phyloP scores from a whole-genome alignment of 2,329 filamentous ascomycete genomes.

The Ciborinia camelliae region DNA sequence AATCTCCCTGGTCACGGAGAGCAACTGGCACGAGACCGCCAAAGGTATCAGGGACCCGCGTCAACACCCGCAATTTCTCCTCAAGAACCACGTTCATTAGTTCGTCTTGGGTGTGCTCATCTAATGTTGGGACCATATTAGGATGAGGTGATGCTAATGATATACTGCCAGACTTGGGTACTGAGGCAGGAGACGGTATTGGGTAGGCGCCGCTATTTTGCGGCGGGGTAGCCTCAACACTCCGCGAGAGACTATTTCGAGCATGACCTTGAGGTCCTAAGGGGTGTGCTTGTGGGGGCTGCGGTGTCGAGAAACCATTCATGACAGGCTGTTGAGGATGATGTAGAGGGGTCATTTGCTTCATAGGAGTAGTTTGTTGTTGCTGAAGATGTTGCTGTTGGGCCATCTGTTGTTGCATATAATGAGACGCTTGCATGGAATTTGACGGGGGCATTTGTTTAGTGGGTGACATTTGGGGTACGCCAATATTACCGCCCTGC shows the following conservation, averaged over 20 bases:
- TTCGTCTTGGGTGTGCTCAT: conserved; percentile 18
- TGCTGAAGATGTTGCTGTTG: conserved; percentile 50
- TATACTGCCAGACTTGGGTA: conserved; percentile 29
- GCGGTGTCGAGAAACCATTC: conserved; percentile 50
- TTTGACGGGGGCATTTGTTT: conserved; percentile 43
- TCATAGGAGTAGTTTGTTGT: conserved; percentile 46
- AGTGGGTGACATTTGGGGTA: conserved; percentile 42
- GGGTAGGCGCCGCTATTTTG: conserved; percentile 42
- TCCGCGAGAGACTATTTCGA: conserved; percentile 52
- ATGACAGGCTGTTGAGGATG: conserved; percentile 46
- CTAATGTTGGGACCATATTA: conserved; percentile 21
- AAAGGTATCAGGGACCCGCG: conserved; percentile 53
- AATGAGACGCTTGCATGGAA: conserved; percentile 52
- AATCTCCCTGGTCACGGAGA: conserved; percentile 34
- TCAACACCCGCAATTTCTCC: conserved; percentile 41
- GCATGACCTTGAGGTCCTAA: conserved; percentile 44
- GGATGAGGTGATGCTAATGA: conserved; percentile 32
- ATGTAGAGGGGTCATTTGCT: conserved; percentile 43
- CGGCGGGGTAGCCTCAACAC: conserved; percentile 43
- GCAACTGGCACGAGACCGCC: conserved; percentile 57
- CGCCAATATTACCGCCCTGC: conserved; percentile 38
- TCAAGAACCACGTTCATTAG: conserved; percentile 22
- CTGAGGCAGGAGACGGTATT: conserved; percentile 46
- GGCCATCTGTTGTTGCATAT: conserved; percentile 44
- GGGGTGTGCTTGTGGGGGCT: conserved; percentile 43